Base-by-base conservation (phyloP, 768 basidiomycete species). In the Rhizopogon sp. region DNA sequence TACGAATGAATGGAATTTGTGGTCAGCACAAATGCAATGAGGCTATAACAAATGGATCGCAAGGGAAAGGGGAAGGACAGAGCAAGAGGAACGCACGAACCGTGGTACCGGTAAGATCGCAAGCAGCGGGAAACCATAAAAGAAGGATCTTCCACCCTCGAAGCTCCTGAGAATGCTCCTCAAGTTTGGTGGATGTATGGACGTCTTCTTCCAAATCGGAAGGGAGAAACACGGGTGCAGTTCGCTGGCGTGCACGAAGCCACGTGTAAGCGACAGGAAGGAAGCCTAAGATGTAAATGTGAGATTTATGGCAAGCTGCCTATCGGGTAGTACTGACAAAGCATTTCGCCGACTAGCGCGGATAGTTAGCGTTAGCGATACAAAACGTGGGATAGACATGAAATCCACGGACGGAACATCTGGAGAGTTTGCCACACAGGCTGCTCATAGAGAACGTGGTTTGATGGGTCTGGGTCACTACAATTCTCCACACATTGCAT, bases 401-500 rank as follows among this genome's bases (percentile, higher is more conserved):
- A 59, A 58, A 44, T 37, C 43, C 43, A 80, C 87, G 70, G 66
- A 90, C 88, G 77, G 72, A 91, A 92, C 90, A 92, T 93, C 70
- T 91, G 89, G 40, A 93, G 79, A 13, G 84, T 91, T 71, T 93
- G 91, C 89, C 92, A 90, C 25, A 96, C 92, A 5, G 93, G 94
- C 69, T 98, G 96, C 65, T 98, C 94, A 68, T 90, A 98, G 31
- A 91, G 79, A 47, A 93, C 78, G 53, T 80, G 83, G 37, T 75
- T 74, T 3, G 64, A 58, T 2, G 85, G 80, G 69, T 90, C 75
- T 39, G 80, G 80, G 59, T 85, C 79, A 45, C 69, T 68, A 69
- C 96, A 98, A 70, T 95, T 90, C 78, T 93, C 93, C 43, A 98
- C 95, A 66, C 96, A 98, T 84, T 97, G 93, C 91, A 97, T 96